A percentile compares a stretch with the other conserved stretches of the same genome.
Conservation (phyloP, 345 rosid genomes). For the Abelmoschus esculentus region DNA sequence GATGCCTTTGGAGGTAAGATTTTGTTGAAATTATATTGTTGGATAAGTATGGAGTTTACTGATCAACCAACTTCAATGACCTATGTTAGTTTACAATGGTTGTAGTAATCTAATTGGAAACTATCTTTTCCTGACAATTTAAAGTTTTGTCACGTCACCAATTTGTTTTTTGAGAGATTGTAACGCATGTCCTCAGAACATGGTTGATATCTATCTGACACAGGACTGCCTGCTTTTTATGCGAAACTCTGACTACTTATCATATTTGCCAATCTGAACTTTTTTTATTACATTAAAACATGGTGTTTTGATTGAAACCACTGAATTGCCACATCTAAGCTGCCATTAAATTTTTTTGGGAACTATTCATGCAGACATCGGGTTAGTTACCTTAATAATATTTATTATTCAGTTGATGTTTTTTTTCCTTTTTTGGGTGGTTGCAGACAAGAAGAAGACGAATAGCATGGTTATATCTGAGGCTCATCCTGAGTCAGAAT, state of each 20-base stretch:
- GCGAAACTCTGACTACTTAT: background rate
- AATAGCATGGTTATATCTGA: conserved; percentile 39
- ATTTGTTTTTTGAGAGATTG: background rate
- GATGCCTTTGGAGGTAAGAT: conserved; percentile 67
- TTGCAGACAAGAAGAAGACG: background rate
- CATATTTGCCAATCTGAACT: background rate
- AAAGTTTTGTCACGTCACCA: background rate
- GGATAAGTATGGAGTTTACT: background rate
- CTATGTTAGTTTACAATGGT: background rate
- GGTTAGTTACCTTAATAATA: background rate
- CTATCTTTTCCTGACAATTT: background rate
- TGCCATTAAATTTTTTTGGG: background rate
- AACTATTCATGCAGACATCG: background rate
- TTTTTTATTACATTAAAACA: background rate
- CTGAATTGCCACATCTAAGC: background rate
- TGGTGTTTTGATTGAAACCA: background rate
- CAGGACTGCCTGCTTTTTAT: background rate
- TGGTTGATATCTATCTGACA: background rate
- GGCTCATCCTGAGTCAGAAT: conserved; percentile 84
- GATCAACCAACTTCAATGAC: background rate
- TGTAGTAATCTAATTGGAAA: background rate
- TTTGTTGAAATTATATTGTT: background rate
- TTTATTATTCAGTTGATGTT: background rate
- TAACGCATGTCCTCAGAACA: background rate
- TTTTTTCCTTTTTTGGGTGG: background rate